A percentile compares a stretch with the other conserved stretches of the same genome.
These are phyloP conservation scores for Plantago rigida DNA, from an alignment of 305 asterid species.

Conservation along the genomic window DNA sequence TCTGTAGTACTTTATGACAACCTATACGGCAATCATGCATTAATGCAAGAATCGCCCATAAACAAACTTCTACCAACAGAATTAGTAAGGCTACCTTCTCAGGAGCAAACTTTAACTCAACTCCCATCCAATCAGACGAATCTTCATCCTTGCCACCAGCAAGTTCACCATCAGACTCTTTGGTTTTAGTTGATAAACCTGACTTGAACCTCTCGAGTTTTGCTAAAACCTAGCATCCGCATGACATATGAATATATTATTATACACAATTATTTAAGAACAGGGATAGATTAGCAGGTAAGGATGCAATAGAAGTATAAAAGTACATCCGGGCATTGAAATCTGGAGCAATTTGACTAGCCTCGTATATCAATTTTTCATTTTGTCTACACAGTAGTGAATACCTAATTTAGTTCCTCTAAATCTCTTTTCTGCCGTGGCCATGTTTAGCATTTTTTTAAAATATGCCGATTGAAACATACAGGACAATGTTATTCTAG, in stretches of 20 bases:
- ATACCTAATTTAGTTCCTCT: not conserved
- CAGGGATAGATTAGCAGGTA: not conserved
- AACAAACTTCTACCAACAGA: not conserved
- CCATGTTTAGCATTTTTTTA: not conserved
- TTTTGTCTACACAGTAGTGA: too few species aligned
- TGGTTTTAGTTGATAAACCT: slow-evolving; percentile 40
- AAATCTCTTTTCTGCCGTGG: not conserved
- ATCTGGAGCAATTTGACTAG: too few species aligned
- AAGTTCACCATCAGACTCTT: slow-evolving; percentile 33
- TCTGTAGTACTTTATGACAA: not conserved
- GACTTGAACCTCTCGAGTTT: slow-evolving; percentile 69
- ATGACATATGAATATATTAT: slow-evolving; percentile 3
- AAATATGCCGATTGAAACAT: not conserved
- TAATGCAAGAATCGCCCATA: slow-evolving; percentile 1
- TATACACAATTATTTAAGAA: not conserved
- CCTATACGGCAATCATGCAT: slow-evolving; percentile 11
- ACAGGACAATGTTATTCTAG: too few species aligned
- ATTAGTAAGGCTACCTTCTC: slow-evolving; percentile 50
- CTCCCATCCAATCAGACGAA: slow-evolving; percentile 56
- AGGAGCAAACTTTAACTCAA: slow-evolving; percentile 54
- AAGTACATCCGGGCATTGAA: too few species aligned
- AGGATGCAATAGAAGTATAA: too few species aligned
- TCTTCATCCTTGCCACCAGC: slow-evolving; percentile 47
- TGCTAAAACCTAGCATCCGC: slow-evolving; percentile 48
- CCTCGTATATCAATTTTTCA: too few species aligned